phyloP scores from a whole-genome alignment of 257 asterid genomes.

The Rhazya stricta region DNA sequence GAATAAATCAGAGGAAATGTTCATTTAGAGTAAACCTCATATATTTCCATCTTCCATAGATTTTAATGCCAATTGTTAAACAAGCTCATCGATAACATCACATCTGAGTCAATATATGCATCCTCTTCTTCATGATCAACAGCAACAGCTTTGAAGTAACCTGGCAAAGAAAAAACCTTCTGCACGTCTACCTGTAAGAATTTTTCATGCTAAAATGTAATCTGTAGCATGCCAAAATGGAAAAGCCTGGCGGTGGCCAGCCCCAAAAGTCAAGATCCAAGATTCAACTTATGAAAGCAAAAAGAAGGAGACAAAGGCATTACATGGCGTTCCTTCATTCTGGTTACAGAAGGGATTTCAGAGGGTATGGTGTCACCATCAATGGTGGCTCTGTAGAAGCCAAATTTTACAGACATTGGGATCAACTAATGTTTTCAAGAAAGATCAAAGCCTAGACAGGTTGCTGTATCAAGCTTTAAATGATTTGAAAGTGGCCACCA shows the following conservation, averaged over 20 bases:
- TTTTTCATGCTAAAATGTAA: not conserved
- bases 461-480: not conserved
- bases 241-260: constrained; percentile 4
- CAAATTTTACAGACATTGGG: not conserved
- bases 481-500: not conserved
- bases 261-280: not conserved
- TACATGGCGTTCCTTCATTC: not conserved
- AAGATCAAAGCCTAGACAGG: constrained; percentile 1
- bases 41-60: not conserved
- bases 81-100: not conserved
- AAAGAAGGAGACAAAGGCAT: not conserved
- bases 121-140: too few species aligned
- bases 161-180: too few species aligned
- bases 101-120: not conserved
- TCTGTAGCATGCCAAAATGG: constrained; percentile 17
- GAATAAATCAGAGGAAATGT: not conserved
- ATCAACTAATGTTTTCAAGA: not conserved
- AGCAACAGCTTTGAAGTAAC: too few species aligned
- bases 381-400: constrained; percentile 3
- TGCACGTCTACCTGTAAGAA: not conserved
- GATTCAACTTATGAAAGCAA: not conserved
- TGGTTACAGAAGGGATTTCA: not conserved
- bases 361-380: constrained; percentile 12
- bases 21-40: not conserved
- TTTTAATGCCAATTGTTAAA: not conserved